A percentile compares a stretch with the other conserved stretches of the same genome.
Evolutionary conservation across 495 filamentous ascomycete species (phyloP).

Genomic region (Amphirosellinia nigrospora): DNA sequence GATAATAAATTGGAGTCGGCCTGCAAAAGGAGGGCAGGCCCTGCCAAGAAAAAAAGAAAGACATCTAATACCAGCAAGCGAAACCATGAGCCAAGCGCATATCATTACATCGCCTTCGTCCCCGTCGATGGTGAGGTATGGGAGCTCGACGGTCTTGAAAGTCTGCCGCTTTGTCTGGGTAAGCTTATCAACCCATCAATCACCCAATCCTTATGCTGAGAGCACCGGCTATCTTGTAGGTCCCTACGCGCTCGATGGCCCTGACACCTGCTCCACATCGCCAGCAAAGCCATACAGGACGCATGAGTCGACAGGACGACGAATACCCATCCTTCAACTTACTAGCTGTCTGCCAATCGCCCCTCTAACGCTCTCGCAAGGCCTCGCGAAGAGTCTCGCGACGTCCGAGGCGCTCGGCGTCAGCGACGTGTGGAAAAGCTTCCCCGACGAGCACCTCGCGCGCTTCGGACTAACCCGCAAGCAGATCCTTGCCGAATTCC

Average conservation of each 20-base stretch:
- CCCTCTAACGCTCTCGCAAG: conserved; percentile 34
- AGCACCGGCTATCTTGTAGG: conserved; percentile 29
- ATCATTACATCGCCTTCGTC: conserved; percentile 91
- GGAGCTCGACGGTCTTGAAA: conserved; percentile 88
- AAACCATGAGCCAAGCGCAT: conserved; percentile 44
- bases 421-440: conserved; percentile 27
- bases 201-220: neutral
- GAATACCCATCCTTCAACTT: conserved; percentile 52
- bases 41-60: conserved; percentile 38
- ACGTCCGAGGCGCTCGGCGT: conserved; percentile 34
- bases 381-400: conserved; percentile 45
- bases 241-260: conserved; percentile 20
- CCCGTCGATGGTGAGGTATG: conserved; percentile 77
- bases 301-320: conserved; percentile 48
- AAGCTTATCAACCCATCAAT: conserved; percentile 15
- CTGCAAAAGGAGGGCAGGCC: conserved; percentile 44
- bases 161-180: conserved; percentile 75
- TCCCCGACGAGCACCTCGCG: conserved; percentile 28
- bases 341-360: conserved; percentile 53
- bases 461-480: conserved; percentile 33
- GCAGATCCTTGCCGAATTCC: conserved; percentile 19
- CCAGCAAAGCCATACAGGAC: conserved; percentile 45
- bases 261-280: conserved; percentile 46
- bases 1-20: conserved; percentile 62
- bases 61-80: conserved; percentile 26